Percentiles rank a stretch among this genome's conserved stretches.
Evolutionary conservation across 805 yeast species (phyloP).

Genomic region (Ogataea siamensis): DNA sequence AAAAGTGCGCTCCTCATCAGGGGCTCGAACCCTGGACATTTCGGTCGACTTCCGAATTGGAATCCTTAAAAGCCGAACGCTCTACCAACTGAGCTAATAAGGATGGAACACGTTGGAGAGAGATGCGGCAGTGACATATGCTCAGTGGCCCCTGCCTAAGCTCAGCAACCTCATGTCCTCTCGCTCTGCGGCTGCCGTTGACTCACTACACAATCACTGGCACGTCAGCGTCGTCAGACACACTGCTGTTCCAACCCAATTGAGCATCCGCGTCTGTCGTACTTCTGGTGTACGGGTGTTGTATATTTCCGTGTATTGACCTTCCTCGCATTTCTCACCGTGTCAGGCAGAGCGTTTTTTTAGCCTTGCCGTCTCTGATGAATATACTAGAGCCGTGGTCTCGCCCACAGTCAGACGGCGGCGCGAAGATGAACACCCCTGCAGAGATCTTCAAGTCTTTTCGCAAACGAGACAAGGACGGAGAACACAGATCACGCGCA

Average conservation of each 20-base stretch:
- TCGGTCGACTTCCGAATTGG: constrained; percentile 41
- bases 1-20: constrained; percentile 46
- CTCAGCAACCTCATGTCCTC: no score
- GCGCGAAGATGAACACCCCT: constrained; percentile 16
- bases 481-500: no score
- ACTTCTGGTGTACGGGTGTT: no score
- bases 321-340: constrained; percentile 2
- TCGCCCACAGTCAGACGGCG: constrained; percentile 1
- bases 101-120: constrained; percentile 37
- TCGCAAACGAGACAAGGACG: constrained; percentile 11
- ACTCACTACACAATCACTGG: no score
- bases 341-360: constrained; percentile 1
- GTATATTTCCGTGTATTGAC: background rate
- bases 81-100: constrained; percentile 66
- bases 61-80: constrained; percentile 61
- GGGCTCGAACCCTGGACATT: constrained; percentile 65
- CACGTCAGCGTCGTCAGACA: no score
- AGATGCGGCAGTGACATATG: no score
- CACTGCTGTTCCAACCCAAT: no score
- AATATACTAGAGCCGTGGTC: constrained; percentile 4
- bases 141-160: no score
- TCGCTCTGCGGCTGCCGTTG: no score
- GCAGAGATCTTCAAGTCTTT: constrained; percentile 21
- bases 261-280: no score
- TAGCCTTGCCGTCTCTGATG: constrained; percentile 4